These are phyloP conservation scores for Penicillium coffeae DNA, from an alignment of 495 filamentous ascomycete species.

Conservation along the genomic window DNA sequence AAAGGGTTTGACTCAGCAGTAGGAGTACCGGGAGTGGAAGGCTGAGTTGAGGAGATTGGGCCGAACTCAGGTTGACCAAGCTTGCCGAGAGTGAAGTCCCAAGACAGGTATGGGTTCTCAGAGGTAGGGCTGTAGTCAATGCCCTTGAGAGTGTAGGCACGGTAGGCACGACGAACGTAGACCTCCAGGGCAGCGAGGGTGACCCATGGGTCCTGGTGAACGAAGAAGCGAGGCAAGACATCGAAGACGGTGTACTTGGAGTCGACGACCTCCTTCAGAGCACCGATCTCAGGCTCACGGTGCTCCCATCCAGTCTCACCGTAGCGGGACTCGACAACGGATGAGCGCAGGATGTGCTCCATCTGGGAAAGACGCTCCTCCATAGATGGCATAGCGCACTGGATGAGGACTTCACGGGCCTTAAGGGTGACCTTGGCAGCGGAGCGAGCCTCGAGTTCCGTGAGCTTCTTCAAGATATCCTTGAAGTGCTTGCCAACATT, in stretches of 20 bases:
- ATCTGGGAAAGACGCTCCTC: slow-evolving; percentile 94
- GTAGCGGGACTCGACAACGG: slow-evolving; percentile 94
- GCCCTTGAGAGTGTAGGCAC: slow-evolving; percentile 84
- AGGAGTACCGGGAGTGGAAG: slow-evolving; percentile 85
- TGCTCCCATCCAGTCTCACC: slow-evolving; percentile 98
- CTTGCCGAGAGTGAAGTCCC: slow-evolving; percentile 94
- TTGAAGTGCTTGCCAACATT: slow-evolving; percentile 88
- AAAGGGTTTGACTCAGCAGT: slow-evolving; percentile 57
- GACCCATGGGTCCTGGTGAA: slow-evolving; percentile 90
- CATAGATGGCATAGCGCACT: slow-evolving; percentile 91
- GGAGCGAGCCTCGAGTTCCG: slow-evolving; percentile 84
- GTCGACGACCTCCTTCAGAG: slow-evolving; percentile 96
- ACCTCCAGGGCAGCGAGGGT: slow-evolving; percentile 91
- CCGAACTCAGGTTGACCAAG: slow-evolving; percentile 87
- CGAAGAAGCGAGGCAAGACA: slow-evolving; percentile 90
- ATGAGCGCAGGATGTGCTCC: slow-evolving; percentile 97
- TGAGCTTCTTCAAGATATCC: slow-evolving; percentile 74
- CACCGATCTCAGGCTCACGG: slow-evolving; percentile 77
- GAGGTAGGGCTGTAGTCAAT: slow-evolving; percentile 78
- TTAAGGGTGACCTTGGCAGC: slow-evolving; percentile 96
- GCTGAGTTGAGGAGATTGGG: slow-evolving; percentile 65
- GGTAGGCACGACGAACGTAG: slow-evolving; percentile 93
- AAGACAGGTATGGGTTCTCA: slow-evolving; percentile 80
- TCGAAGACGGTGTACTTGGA: slow-evolving; percentile 98
- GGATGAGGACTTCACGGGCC: slow-evolving; percentile 93